phyloP scores from a whole-genome alignment of 371 early-diverging fungal species.

The Rhizopus stolonifer region DNA sequence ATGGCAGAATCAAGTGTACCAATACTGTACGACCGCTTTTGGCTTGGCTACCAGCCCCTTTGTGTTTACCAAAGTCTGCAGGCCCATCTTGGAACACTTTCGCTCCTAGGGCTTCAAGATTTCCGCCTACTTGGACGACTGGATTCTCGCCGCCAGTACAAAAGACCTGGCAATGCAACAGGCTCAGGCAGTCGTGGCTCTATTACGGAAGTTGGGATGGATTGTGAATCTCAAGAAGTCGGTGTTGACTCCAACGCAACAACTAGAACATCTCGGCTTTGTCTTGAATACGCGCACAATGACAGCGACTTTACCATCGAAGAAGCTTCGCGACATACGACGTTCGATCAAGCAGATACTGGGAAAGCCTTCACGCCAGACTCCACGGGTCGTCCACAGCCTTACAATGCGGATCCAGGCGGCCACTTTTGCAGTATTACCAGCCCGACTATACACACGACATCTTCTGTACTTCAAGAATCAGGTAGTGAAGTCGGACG shows the following conservation, averaged over 20 bases:
- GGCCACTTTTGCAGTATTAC: conserved; percentile 13
- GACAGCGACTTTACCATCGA: conserved; percentile 1
- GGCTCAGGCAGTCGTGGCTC: not conserved
- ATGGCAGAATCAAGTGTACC: conserved; percentile 43
- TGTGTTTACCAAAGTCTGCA: conserved; percentile 39
- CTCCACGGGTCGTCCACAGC: conserved; percentile 18
- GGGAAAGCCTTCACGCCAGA: conserved; percentile 1
- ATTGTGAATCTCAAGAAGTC: conserved; percentile 12
- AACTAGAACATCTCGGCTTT: conserved; percentile 20
- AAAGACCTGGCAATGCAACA: not conserved
- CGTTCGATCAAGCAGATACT: conserved; percentile 13
- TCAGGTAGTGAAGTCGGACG: not conserved
- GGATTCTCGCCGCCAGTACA: conserved; percentile 3
- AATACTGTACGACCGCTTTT: conserved; percentile 45
- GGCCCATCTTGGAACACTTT: conserved; percentile 28
- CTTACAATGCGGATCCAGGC: conserved; percentile 22
- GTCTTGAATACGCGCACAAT: conserved; percentile 1
- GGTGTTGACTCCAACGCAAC: conserved; percentile 8
- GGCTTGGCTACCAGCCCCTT: conserved; percentile 47
- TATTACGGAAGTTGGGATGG: conserved; percentile 5
- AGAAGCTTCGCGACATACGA: conserved; percentile 24
- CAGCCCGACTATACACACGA: conserved; percentile 18
- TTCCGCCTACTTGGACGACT: conserved; percentile 18
- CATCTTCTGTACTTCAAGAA: conserved; percentile 17
- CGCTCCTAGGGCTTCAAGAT: conserved; percentile 16